Base-by-base conservation (phyloP, 345 rosid genomes). In the Eucalyptus pauciflora region DNA sequence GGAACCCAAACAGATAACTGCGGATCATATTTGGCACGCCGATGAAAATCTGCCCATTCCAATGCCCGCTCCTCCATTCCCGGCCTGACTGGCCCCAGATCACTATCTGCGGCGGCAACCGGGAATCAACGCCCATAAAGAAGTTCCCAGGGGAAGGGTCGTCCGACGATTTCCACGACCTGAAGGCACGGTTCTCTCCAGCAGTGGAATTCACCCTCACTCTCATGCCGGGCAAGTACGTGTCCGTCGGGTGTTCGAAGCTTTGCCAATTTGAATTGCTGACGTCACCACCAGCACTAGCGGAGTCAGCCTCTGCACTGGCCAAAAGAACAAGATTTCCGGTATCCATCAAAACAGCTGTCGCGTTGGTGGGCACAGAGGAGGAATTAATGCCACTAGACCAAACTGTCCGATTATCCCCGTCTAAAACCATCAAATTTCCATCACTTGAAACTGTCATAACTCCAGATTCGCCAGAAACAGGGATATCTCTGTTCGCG, bases 1-100 rank as follows among this genome's bases (percentile, higher is more conserved):
- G 95, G 67, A 97, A 96, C 12, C 99, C 99, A 18, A 91, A 96
- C 14, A 88, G 89, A 88, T 87, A 92, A 87, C 90, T 95, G 7
- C 94, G 2, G 48, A 91, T 52, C 98, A 94, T 97, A 37, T 81
- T 76, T 1, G 96, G 97, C 13, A 97, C 90, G 37, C 99, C 99
- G 0, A 94, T 94, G 64, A 97, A 97, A 3, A 94, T 89, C 18
- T 88, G 89, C 0, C 92, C 94, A 48, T 94, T 93, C 99, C 99
- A 97, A 16, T 94, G 95, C 9, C 99, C 98, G 29, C 98, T 97
- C 91, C 99, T 91, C 99, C 99, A 97, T 67, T 91, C 71, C 76
- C 98, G 93, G 18, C 50, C 92, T 14, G 85, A 79, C 2, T 88
- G 43, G 52, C 95, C 94, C 98, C 98, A 96, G 43, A 96, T 90